These are phyloP conservation scores for Agrocybe chaxingu DNA, from an alignment of 768 basidiomycete species.

Conservation along the genomic window DNA sequence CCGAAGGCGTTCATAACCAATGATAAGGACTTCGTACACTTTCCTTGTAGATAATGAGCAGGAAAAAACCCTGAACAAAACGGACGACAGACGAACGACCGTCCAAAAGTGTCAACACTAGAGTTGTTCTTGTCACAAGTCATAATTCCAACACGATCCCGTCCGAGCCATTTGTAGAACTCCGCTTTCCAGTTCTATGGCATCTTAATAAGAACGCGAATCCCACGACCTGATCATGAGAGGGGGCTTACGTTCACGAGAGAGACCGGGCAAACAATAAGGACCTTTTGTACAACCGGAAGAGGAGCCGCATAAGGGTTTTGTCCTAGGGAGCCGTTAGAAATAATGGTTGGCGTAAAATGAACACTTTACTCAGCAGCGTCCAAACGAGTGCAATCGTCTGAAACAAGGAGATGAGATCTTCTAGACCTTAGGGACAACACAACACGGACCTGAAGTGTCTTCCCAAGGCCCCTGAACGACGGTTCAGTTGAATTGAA, in stretches of 20 bases:
- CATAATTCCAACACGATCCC: constrained; percentile 45
- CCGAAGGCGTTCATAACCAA: constrained; percentile 90
- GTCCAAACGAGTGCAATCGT: constrained; percentile 95
- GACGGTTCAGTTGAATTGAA: constrained; percentile 4
- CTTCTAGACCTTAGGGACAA: background rate
- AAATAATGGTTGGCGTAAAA: background rate
- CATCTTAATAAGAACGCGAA: constrained; percentile 2
- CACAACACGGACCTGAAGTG: constrained; percentile 56
- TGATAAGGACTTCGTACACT: constrained; percentile 83
- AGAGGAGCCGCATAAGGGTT: constrained; percentile 65
- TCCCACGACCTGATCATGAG: background rate
- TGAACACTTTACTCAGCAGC: constrained; percentile 64
- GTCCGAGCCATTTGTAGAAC: constrained; percentile 87
- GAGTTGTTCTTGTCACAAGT: constrained; percentile 46
- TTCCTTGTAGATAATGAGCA: constrained; percentile 38
- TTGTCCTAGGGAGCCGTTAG: constrained; percentile 53
- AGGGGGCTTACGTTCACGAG: constrained; percentile 63
- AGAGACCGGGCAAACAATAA: constrained; percentile 94
- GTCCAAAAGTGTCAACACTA: constrained; percentile 65
- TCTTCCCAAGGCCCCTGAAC: constrained; percentile 92
- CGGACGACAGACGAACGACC: constrained; percentile 46
- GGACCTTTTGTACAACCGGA: constrained; percentile 68
- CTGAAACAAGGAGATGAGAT: constrained; percentile 29
- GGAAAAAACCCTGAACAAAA: background rate
- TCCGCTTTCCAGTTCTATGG: constrained; percentile 91